Evolutionary conservation across 139 green algal species (phyloP), one percentile per base, ranked within the genome.

Genomic region (Haematococcus lacustris): DNA sequence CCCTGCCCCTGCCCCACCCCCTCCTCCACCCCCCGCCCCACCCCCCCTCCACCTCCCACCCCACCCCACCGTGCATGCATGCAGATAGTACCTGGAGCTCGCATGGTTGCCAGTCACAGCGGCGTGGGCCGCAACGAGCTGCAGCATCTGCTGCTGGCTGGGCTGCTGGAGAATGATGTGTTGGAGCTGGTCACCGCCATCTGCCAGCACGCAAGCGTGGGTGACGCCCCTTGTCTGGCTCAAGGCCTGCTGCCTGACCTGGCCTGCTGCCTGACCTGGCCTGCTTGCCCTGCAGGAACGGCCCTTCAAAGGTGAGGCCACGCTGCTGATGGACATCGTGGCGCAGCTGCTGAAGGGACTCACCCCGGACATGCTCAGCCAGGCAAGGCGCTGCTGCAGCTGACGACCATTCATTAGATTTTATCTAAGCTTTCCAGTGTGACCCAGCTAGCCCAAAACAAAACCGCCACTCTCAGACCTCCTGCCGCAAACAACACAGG

Each of bases 301-400:
- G 35, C 78, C 85, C 33, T 86, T 93, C 75, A 80, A 73, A 21
- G 43, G 38, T 5, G 88, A 96, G 63, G 80, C 81, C 23, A 60
- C 82, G 3, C 74, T 94, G 51, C 75, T 97, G 61, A 78, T 96
- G 43, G 82, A 96, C 72, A 80, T 93, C 38, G 78, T 93, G 71
- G 34, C 79, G 23, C 68, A 84, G 51, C 64, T 93, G 51, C 7
- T 61, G 26, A 26, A 40, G 3, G 66, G 66, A 3, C 9, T 40
- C 7, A 32, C 38, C 30, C 60, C 60, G 23, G 60, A 66, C 30
- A 32, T 32, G 3, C 25, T 66, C 30, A 26, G 38, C 30, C 60
- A 66, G 60, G n/a, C n/a, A n/a, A n/a, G n/a, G n/a, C n/a, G n/a
- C n/a, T n/a, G n/a, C n/a, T n/a, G n/a, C n/a, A n/a, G n/a, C n/a